Conservation (phyloP, 208 protist species). For the Leishmania tropica region DNA sequence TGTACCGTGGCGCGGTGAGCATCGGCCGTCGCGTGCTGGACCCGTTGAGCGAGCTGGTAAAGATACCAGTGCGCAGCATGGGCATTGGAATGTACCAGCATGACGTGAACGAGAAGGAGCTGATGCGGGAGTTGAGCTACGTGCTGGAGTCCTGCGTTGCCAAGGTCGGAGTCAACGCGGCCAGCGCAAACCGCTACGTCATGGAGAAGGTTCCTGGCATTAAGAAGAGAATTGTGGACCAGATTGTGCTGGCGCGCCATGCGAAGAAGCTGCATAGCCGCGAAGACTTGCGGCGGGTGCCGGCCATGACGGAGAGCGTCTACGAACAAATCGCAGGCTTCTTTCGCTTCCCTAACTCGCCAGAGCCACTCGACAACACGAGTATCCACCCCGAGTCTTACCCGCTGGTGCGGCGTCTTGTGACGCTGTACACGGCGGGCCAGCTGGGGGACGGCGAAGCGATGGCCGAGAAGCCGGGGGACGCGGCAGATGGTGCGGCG, state of each 20-base stretch:
- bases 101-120: constrained; percentile 76
- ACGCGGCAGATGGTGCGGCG: neutral
- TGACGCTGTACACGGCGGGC: constrained; percentile 31
- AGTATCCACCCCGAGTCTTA: constrained; percentile 89
- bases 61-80: constrained; percentile 87
- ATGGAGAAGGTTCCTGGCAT: constrained; percentile 87
- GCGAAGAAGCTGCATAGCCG: constrained; percentile 60
- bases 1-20: constrained; percentile 86
- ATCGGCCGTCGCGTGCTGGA: constrained; percentile 91
- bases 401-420: constrained; percentile 46
- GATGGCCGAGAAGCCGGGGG: neutral
- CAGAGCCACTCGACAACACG: constrained; percentile 83
- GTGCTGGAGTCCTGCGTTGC: constrained; percentile 82
- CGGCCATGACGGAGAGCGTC: constrained; percentile 73
- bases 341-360: constrained; percentile 86
- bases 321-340: constrained; percentile 87
- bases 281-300: constrained; percentile 72
- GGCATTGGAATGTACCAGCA: constrained; percentile 94
- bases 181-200: constrained; percentile 71
- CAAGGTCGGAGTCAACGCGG: constrained; percentile 79
- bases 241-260: constrained; percentile 77
- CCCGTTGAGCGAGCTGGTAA: constrained; percentile 89
- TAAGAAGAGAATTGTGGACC: constrained; percentile 63
- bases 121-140: constrained; percentile 53
- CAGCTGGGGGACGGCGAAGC: constrained; percentile 7